Evolutionary conservation across 2,329 filamentous ascomycete species (phyloP).

Genomic region (Ustulina deusta): DNA sequence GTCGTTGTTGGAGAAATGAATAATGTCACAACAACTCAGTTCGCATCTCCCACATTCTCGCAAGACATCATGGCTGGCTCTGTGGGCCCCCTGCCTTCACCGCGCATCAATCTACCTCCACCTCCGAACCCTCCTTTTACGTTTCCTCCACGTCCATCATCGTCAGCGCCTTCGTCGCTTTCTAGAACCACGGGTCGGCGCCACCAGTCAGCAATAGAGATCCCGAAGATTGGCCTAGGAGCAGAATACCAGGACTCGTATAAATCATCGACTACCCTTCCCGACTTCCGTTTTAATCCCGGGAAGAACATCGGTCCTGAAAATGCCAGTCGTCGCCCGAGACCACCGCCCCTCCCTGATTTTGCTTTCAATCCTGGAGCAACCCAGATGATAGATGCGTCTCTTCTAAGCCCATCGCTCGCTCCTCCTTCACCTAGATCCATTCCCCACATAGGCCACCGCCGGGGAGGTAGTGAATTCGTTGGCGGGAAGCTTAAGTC

Average conservation of each 20-base stretch:
- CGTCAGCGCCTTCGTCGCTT: slow-evolving; percentile 61
- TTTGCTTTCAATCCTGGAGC: slow-evolving; percentile 69
- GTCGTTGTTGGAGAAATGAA: slow-evolving; percentile 41
- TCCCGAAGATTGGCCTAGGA: slow-evolving; percentile 40
- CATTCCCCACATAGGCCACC: slow-evolving; percentile 77
- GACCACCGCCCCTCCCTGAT: slow-evolving; percentile 61
- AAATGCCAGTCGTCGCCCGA: slow-evolving; percentile 49
- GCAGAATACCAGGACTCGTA: slow-evolving; percentile 35
- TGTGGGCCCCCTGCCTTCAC: slow-evolving; percentile 52
- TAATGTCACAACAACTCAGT: slow-evolving; percentile 43
- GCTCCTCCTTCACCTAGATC: slow-evolving; percentile 65
- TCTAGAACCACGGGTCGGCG: slow-evolving; percentile 63
- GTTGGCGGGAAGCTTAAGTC: slow-evolving; percentile 77
- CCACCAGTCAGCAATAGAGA: slow-evolving; percentile 65
- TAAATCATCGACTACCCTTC: slow-evolving; percentile 47
- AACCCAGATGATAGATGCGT: slow-evolving; percentile 40
- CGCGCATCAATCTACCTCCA: slow-evolving; percentile 57
- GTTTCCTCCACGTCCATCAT: slow-evolving; percentile 66
- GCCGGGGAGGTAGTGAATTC: slow-evolving; percentile 86
- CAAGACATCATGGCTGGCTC: slow-evolving; percentile 46
- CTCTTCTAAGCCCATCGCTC: slow-evolving; percentile 66
- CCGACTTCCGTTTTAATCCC: slow-evolving; percentile 53
- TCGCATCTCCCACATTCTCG: slow-evolving; percentile 48
- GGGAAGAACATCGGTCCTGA: slow-evolving; percentile 48
- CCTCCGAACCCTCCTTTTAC: slow-evolving; percentile 75